Evolutionary conservation across 2,329 filamentous ascomycete species (phyloP).

Genomic region (Grosmannia serpens): DNA sequence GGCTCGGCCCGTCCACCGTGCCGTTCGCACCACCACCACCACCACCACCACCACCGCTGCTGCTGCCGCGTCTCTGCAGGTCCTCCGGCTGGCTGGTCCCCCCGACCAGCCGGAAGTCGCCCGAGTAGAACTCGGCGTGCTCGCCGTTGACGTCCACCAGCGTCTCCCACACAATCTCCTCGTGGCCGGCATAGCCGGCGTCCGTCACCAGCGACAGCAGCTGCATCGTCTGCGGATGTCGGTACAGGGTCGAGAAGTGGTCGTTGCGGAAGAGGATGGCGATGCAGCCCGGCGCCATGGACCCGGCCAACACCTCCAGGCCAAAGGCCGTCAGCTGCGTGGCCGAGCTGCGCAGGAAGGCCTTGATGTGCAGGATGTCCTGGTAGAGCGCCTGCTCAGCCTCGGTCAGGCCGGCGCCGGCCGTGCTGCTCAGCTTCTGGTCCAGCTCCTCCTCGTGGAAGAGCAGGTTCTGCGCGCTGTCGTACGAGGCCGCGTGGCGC

Average conservation of each 20-base stretch:
- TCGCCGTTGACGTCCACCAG: conserved; percentile 80
- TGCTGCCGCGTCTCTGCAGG: not conserved
- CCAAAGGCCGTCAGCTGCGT: conserved; percentile 83
- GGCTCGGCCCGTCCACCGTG: not conserved
- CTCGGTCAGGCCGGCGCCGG: conserved; percentile 43
- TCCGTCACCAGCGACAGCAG: conserved; percentile 85
- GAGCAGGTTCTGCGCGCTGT: conserved; percentile 81
- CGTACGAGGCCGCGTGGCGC: conserved; percentile 71
- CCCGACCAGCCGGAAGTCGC: conserved; percentile 80
- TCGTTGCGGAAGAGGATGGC: conserved; percentile 95
- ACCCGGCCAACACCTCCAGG: conserved; percentile 59
- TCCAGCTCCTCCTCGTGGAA: conserved; percentile 86
- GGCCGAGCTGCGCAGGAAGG: conserved; percentile 66
- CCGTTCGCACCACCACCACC: no score
- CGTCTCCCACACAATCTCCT: conserved; percentile 94
- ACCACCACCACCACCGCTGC: not conserved
- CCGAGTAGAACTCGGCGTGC: conserved; percentile 72
- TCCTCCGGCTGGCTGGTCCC: conserved; percentile 26
- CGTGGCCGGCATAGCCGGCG: conserved; percentile 75
- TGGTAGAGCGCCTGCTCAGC: conserved; percentile 71
- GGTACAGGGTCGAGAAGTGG: conserved; percentile 89
- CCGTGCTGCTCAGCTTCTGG: conserved; percentile 50
- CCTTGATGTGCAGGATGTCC: conserved; percentile 74
- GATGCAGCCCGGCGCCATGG: conserved; percentile 63
- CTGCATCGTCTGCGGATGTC: conserved; percentile 65